These are phyloP conservation scores for Volvariella surrecta DNA, from an alignment of 1,284 basidiomycete genomes.

Conservation along the genomic window DNA sequence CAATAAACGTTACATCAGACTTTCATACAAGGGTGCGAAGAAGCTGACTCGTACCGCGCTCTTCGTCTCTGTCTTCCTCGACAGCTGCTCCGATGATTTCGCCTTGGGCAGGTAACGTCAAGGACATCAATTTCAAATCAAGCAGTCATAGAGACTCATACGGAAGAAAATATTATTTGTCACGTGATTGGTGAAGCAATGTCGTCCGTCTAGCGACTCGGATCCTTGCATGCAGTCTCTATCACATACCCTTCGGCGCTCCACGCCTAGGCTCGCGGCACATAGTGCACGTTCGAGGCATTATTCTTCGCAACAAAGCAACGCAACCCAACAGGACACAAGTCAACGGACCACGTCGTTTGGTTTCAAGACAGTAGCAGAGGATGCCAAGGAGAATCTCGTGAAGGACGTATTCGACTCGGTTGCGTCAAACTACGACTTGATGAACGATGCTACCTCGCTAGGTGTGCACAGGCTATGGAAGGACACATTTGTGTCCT, in stretches of 20 bases:
- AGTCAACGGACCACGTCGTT: conserved; percentile 67
- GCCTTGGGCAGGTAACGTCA: too few relatives aligned
- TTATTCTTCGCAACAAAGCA: neutral
- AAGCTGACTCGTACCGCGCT: too few relatives aligned
- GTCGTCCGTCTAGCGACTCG: too few relatives aligned
- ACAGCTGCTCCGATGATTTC: too few relatives aligned
- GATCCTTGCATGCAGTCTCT: conserved; percentile 11
- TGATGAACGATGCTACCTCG: conserved; percentile 99
- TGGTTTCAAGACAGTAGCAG: conserved; percentile 83
- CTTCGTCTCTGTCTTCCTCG: too few relatives aligned
- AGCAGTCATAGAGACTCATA: too few relatives aligned
- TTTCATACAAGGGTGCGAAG: too few relatives aligned
- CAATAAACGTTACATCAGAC: too few relatives aligned
- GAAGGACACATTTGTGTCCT: conserved; percentile 90
- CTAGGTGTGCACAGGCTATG: conserved; percentile 94
- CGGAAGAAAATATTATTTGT: too few relatives aligned
- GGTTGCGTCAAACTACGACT: conserved; percentile 92
- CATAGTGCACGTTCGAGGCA: neutral
- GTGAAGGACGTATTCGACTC: conserved; percentile 94
- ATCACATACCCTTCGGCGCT: conserved; percentile 10
- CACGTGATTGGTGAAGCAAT: too few relatives aligned
- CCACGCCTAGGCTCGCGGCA: conserved; percentile 4
- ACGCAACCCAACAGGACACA: conserved; percentile 5
- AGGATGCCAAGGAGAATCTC: conserved; percentile 67
- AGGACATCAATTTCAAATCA: too few relatives aligned